phyloP scores from a whole-genome alignment of 345 rosid genomes.

The Streptanthus diversifolius region DNA sequence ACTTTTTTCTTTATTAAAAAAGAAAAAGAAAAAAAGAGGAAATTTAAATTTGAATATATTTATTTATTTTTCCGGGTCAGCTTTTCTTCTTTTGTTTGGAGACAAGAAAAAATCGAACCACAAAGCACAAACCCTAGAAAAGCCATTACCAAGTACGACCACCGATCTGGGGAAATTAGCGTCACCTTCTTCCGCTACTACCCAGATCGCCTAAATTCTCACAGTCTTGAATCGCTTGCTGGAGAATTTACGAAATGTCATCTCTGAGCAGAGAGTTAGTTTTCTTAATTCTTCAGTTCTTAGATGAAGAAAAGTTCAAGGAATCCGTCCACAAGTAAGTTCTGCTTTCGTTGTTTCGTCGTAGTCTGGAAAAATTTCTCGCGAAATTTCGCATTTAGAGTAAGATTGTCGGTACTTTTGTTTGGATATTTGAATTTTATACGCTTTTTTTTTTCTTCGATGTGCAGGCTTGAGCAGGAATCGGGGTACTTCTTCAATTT shows the following conservation, averaged over 20 bases:
- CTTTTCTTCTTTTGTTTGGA: constrained; percentile 24
- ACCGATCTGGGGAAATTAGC: constrained; percentile 9
- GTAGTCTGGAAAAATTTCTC: neutral
- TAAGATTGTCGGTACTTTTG: neutral
- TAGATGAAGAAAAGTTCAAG: constrained; percentile 47
- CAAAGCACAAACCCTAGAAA: constrained; percentile 33
- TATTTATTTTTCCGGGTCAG: constrained; percentile 25
- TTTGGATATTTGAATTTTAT: neutral
- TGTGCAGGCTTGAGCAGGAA: constrained; percentile 72
- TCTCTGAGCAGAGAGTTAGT: constrained; percentile 69
- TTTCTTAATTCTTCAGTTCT: constrained; percentile 58
- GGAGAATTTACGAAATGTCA: constrained; percentile 37
- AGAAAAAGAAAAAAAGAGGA: neutral
- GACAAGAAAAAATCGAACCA: constrained; percentile 25
- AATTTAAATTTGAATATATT: constrained; percentile 7
- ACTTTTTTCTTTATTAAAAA: constrained; percentile 9
- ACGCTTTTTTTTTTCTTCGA: neutral
- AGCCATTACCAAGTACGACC: constrained; percentile 20
- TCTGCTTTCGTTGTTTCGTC: neutral
- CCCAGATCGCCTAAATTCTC: constrained; percentile 12
- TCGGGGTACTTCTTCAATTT: constrained; percentile 85
- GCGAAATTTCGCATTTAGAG: neutral
- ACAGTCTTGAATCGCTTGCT: neutral
- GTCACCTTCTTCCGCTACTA: neutral
- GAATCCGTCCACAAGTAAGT: constrained; percentile 61